phyloP scores from a whole-genome alignment of 257 asterid species.

The Nicotiana tomentosiformis region DNA sequence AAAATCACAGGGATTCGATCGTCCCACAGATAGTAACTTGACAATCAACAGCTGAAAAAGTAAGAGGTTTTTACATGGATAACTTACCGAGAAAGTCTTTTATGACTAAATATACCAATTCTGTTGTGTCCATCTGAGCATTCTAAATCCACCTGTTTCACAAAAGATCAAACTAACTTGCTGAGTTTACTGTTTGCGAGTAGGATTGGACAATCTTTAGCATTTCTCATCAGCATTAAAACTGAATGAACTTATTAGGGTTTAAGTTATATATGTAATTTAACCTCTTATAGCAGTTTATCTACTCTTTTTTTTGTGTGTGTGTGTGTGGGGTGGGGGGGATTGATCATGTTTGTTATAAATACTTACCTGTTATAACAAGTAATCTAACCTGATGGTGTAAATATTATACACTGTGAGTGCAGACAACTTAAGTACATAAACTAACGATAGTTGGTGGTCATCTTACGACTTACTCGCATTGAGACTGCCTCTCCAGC shows the following conservation, averaged over 20 bases:
- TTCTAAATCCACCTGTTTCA: constrained; percentile 80
- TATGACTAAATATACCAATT: constrained; percentile 89
- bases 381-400: no score
- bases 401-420: no score
- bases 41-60: neutral
- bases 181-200: neutral
- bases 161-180: neutral
- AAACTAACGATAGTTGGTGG: neutral
- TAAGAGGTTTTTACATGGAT: neutral
- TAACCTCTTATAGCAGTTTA: no score
- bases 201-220: neutral
- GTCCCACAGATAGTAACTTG: neutral
- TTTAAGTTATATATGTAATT: no score
- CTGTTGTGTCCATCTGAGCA: constrained; percentile 64
- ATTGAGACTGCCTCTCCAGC: constrained; percentile 87
- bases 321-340: no score
- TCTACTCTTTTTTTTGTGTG: no score
- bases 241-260: no score
- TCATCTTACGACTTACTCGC: constrained; percentile 45
- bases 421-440: no score
- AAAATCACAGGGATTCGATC: neutral
- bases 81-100: constrained; percentile 54
- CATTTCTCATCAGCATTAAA: neutral
- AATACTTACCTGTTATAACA: no score
- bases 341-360: no score